Evolutionary conservation across 208 protist species (phyloP).

Genomic region (Balamuthia mandrillaris): DNA sequence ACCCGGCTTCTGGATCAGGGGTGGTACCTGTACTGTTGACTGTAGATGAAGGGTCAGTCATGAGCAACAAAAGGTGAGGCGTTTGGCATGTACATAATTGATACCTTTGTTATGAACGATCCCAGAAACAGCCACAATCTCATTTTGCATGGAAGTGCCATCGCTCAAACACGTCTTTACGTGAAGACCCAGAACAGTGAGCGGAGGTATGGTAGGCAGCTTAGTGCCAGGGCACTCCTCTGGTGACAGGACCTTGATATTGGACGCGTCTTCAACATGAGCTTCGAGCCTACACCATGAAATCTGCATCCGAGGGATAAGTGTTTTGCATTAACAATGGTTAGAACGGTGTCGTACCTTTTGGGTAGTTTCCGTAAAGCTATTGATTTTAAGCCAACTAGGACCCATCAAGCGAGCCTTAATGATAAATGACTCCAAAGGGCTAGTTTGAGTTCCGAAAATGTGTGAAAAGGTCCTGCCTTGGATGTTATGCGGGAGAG

Average conservation of each 20-base stretch:
- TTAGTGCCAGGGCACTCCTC: not conserved
- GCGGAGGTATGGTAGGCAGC: not conserved
- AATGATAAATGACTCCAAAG: constrained; percentile 25
- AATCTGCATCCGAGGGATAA: not conserved
- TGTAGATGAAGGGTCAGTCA: not conserved
- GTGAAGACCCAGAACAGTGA: constrained; percentile 76
- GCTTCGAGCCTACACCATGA: constrained; percentile 36
- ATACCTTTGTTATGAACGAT: constrained; percentile 70
- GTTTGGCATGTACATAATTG: not conserved
- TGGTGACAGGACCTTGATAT: not conserved
- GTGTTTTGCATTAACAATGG: not conserved
- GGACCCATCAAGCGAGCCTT: constrained; percentile 33
- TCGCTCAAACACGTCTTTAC: constrained; percentile 83
- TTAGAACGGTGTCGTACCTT: not conserved
- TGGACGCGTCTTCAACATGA: not conserved
- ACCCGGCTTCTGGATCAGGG: not conserved
- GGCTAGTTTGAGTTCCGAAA: constrained; percentile 18
- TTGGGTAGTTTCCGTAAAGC: not conserved
- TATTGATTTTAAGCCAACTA: constrained; percentile 17
- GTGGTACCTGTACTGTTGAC: not conserved
- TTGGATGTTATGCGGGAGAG: not conserved
- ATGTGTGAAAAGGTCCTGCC: constrained; percentile 20
- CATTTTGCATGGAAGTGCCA: constrained; percentile 75
- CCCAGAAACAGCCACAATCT: constrained; percentile 83
- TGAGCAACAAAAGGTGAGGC: not conserved